A percentile compares a stretch with the other conserved stretches of the same genome.
These are phyloP conservation scores for Serendipita vermifera DNA, from an alignment of 768 basidiomycete species.

Conservation along the genomic window DNA sequence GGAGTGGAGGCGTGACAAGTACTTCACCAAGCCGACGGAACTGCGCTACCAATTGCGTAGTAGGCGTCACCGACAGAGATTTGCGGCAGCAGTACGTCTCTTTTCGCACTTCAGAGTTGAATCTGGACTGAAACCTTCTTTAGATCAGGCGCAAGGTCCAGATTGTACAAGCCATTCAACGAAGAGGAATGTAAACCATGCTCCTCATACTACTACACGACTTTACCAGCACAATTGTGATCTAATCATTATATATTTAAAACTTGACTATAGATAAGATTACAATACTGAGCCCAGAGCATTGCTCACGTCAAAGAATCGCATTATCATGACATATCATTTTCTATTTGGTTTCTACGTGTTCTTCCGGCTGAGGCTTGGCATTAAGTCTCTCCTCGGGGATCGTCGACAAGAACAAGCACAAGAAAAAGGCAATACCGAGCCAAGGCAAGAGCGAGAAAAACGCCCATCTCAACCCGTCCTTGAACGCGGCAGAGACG, in stretches of 20 bases:
- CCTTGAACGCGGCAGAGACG: slow-evolving; percentile 30
- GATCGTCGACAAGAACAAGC: slow-evolving; percentile 30
- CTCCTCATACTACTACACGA: no score
- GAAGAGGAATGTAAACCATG: neutral
- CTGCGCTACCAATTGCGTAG: neutral
- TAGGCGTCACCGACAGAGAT: neutral
- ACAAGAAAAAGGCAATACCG: slow-evolving; percentile 24
- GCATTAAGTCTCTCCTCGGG: no score
- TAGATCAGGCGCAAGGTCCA: neutral
- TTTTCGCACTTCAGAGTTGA: neutral
- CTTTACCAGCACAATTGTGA: no score
- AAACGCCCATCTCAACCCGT: slow-evolving; percentile 33
- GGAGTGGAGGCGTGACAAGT: neutral
- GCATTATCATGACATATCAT: no score
- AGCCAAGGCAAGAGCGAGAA: slow-evolving; percentile 37
- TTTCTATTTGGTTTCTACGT: no score
- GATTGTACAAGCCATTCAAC: neutral
- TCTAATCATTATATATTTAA: no score
- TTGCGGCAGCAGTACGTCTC: neutral
- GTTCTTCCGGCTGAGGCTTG: no score
- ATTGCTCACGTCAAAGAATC: no score
- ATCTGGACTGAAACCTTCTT: neutral
- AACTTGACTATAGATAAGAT: no score
- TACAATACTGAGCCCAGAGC: no score
- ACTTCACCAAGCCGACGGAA: neutral